A percentile compares a stretch with the other conserved stretches of the same genome.
Evolutionary conservation across 768 basidiomycete species (phyloP).

Genomic region (Boletus barrowsii): DNA sequence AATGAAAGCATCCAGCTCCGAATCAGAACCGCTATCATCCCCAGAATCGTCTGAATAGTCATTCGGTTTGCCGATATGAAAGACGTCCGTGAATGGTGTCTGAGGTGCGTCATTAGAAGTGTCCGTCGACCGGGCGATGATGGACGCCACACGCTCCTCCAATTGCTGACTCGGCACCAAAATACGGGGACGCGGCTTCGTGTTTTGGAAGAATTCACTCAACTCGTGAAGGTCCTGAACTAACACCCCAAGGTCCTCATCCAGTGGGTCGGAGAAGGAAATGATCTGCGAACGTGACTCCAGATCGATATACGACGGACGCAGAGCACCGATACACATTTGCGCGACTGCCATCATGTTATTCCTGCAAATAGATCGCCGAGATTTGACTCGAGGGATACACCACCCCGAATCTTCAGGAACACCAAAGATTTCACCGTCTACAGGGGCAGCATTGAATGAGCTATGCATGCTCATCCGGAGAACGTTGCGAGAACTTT

Average conservation of each 20-base stretch:
- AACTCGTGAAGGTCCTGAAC: slow-evolving; percentile 77
- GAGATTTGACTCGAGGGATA: slow-evolving; percentile 62
- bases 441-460: slow-evolving; percentile 41
- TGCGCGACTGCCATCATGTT: slow-evolving; percentile 87
- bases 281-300: slow-evolving; percentile 48
- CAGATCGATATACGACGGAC: slow-evolving; percentile 72
- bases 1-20: slow-evolving; percentile 53
- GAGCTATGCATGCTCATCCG: slow-evolving; percentile 84
- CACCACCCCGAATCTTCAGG: slow-evolving; percentile 87
- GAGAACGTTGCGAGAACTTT: slow-evolving; percentile 80
- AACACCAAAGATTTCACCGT: slow-evolving; percentile 77
- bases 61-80: slow-evolving; percentile 47
- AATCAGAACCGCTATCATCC: slow-evolving; percentile 39
- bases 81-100: slow-evolving; percentile 79
- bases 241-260: slow-evolving; percentile 73
- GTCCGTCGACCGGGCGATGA: slow-evolving; percentile 74
- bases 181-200: slow-evolving; percentile 32
- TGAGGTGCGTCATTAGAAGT: slow-evolving; percentile 56
- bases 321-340: slow-evolving; percentile 67
- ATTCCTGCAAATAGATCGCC: slow-evolving; percentile 60
- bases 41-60: slow-evolving; percentile 46
- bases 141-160: slow-evolving; percentile 78
- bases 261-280: slow-evolving; percentile 37
- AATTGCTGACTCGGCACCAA: slow-evolving; percentile 56
- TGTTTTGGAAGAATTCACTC: slow-evolving; percentile 66